Conservation (phyloP, 2,329 filamentous ascomycete genomes). For the Apiospora sp. region DNA sequence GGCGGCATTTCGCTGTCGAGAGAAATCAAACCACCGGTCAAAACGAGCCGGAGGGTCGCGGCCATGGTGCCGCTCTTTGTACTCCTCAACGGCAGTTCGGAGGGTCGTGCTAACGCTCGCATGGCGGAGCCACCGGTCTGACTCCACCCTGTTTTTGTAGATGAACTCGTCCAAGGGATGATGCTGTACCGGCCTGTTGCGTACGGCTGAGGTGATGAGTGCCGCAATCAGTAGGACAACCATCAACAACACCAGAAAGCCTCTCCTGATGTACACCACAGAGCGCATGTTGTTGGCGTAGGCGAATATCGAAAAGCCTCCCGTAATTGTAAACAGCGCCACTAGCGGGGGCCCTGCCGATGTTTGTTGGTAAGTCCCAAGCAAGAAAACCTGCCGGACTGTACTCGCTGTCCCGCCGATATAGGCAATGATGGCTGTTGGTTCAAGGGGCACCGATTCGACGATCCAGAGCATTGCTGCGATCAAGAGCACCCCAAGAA, state of each 20-base stretch:
- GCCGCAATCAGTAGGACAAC: slow-evolving; percentile 46
- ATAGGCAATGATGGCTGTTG: slow-evolving; percentile 53
- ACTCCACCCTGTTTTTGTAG: slow-evolving; percentile 55
- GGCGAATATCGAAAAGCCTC: slow-evolving; percentile 52
- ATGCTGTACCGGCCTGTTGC: slow-evolving; percentile 37
- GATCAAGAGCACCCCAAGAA: slow-evolving; percentile 53
- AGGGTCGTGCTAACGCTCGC: slow-evolving; percentile 57
- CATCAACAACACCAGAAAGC: slow-evolving; percentile 49
- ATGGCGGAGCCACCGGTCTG: slow-evolving; percentile 58
- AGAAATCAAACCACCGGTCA: slow-evolving; percentile 84
- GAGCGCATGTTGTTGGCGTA: slow-evolving; percentile 53
- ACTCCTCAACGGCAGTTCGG: slow-evolving; percentile 55
- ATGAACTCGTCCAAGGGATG: slow-evolving; percentile 60
- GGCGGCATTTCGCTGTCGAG: slow-evolving; percentile 70
- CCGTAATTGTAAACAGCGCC: slow-evolving; percentile 48
- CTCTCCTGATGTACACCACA: slow-evolving; percentile 52
- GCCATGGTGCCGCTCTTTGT: slow-evolving; percentile 62
- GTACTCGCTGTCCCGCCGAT: slow-evolving; percentile 49
- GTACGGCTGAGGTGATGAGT: slow-evolving; percentile 47
- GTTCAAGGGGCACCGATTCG: slow-evolving; percentile 54
- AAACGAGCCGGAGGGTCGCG: slow-evolving; percentile 82
- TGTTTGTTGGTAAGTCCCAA: slow-evolving; percentile 56
- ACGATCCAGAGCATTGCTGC: slow-evolving; percentile 56
- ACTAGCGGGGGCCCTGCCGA: slow-evolving; percentile 46
- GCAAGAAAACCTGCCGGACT: slow-evolving; percentile 45